Evolutionary conservation across 495 filamentous ascomycete species (phyloP).

Genomic region (Penicillium atrosanguineum): DNA sequence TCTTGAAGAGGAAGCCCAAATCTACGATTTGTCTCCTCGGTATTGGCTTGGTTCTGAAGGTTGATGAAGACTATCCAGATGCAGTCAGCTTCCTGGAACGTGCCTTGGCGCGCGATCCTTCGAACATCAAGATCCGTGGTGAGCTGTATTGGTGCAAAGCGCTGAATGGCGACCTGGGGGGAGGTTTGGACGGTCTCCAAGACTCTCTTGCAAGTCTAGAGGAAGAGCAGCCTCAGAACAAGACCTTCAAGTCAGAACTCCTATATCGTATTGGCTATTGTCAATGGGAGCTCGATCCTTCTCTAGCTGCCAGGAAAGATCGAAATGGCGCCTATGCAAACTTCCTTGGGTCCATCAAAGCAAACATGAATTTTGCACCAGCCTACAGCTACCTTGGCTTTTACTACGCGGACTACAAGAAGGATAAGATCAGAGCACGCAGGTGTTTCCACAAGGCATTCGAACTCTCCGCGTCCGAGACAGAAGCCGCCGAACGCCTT

Average conservation of each 20-base stretch:
- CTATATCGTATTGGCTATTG: slow-evolving; percentile 87
- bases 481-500: slow-evolving; percentile 83
- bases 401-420: slow-evolving; percentile 90
- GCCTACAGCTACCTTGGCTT: slow-evolving; percentile 92
- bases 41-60: slow-evolving; percentile 85
- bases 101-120: slow-evolving; percentile 66
- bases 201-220: slow-evolving; percentile 60
- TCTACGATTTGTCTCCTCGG: slow-evolving; percentile 83
- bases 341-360: slow-evolving; percentile 81
- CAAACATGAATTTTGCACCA: slow-evolving; percentile 85
- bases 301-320: slow-evolving; percentile 67
- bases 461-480: slow-evolving; percentile 84
- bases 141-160: slow-evolving; percentile 91
- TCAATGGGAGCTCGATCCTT: slow-evolving; percentile 78
- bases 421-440: slow-evolving; percentile 77
- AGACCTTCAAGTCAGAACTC: slow-evolving; percentile 75
- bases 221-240: slow-evolving; percentile 52
- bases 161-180: slow-evolving; percentile 68
- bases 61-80: slow-evolving; percentile 79
- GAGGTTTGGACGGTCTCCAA: slow-evolving; percentile 65
- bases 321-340: slow-evolving; percentile 75
- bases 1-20: slow-evolving; percentile 66
- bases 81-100: slow-evolving; percentile 75
- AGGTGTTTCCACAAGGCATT: slow-evolving; percentile 97
- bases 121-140: slow-evolving; percentile 70